A percentile compares a stretch with the other conserved stretches of the same genome.
Conservation (phyloP, 306 rosid species). For the Trifolium pratense region DNA sequence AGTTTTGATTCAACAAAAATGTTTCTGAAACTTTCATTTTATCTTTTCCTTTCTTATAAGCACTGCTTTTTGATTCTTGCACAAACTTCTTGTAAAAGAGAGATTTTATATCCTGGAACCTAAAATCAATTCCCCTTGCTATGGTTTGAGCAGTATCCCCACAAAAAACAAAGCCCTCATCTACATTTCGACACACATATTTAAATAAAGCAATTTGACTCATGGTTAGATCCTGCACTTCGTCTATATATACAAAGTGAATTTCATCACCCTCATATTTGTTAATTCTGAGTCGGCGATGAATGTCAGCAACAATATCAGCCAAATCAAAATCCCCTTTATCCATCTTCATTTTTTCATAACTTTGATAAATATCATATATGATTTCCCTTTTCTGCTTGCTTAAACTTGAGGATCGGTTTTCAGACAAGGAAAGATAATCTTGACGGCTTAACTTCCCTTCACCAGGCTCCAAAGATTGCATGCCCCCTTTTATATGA, state of each 20-base stretch:
- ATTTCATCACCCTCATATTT: slow-evolving; percentile 59
- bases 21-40: slow-evolving; percentile 59
- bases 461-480: slow-evolving; percentile 44
- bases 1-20: slow-evolving; percentile 63
- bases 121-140: slow-evolving; percentile 82
- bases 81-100: slow-evolving; percentile 71
- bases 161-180: slow-evolving; percentile 86
- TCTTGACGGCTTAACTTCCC: slow-evolving; percentile 58
- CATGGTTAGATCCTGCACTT: slow-evolving; percentile 87
- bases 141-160: slow-evolving; percentile 90
- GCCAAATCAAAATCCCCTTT: slow-evolving; percentile 77
- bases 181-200: slow-evolving; percentile 67
- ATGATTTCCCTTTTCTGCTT: slow-evolving; percentile 53
- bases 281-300: slow-evolving; percentile 52
- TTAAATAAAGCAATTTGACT: slow-evolving; percentile 77
- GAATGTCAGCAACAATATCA: slow-evolving; percentile 74
- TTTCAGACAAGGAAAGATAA: slow-evolving; percentile 53
- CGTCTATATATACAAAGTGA: slow-evolving; percentile 74
- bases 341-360: slow-evolving; percentile 68
- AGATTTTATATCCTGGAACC: slow-evolving; percentile 69
- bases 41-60: slow-evolving; percentile 41
- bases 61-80: slow-evolving; percentile 42
- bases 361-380: slow-evolving; percentile 61
- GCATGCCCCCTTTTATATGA: slow-evolving; percentile 69
- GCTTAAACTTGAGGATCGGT: slow-evolving; percentile 54